Conservation (phyloP, 139 green algal genomes). For the Closterium sp. region DNA sequence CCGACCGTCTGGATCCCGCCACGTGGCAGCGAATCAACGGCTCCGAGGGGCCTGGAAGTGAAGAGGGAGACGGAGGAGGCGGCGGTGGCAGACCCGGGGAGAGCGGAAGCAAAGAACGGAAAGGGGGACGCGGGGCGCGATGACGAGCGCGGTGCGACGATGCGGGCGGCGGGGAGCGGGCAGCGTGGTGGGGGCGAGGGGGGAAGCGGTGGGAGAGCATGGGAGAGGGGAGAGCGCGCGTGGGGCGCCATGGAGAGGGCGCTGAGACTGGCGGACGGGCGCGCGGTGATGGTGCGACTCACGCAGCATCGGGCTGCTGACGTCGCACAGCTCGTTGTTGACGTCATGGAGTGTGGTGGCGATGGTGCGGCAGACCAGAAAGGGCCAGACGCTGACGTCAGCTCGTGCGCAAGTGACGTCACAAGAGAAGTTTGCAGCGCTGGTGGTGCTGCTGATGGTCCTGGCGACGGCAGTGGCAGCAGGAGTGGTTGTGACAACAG, state of each 20-base stretch:
- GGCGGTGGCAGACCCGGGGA: neutral
- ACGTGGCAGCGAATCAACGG: neutral
- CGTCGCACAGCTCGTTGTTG: neutral
- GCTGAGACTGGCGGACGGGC: slow-evolving; percentile 22
- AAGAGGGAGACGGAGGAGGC: neutral
- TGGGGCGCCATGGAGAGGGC: neutral
- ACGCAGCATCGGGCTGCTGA: neutral
- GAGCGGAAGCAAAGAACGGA: neutral
- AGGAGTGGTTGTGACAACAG: neutral
- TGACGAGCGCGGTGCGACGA: neutral
- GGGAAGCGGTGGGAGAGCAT: neutral
- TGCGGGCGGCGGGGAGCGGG: neutral
- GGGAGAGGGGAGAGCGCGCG: neutral
- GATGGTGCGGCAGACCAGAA: no score
- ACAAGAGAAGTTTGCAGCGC: no score
- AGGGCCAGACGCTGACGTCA: neutral
- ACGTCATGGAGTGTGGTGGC: no score
- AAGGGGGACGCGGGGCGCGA: neutral
- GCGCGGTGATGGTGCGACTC: neutral
- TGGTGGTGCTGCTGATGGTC: neutral
- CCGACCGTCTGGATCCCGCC: slow-evolving; percentile 9
- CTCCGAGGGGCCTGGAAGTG: neutral
- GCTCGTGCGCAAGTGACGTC: no score
- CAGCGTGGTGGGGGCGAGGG: neutral
- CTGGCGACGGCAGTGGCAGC: neutral